Percentiles rank a stretch among this genome's conserved stretches.
phyloP scores from a whole-genome alignment of 2,329 filamentous ascomycete genomes.

The Phaeosphaeria sp. region DNA sequence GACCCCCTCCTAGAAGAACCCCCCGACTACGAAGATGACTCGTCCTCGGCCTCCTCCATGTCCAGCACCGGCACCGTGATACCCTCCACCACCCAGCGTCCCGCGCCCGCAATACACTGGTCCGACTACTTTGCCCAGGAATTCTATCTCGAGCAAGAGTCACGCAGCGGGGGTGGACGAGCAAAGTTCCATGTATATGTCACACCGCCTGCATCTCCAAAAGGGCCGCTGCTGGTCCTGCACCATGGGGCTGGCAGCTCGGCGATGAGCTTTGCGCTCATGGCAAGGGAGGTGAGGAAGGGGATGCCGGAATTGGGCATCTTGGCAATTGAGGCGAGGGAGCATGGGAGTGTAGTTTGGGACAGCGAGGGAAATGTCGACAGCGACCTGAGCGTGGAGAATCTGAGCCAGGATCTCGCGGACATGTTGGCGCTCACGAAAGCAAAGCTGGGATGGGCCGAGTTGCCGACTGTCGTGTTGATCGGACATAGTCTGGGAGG shows the following conservation, averaged over 20 bases:
- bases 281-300: conserved; percentile 78
- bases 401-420: conserved; percentile 75
- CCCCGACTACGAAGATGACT: conserved; percentile 57
- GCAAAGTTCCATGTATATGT: conserved; percentile 86
- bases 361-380: conserved; percentile 45
- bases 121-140: conserved; percentile 91
- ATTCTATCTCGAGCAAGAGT: conserved; percentile 68
- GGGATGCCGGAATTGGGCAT: conserved; percentile 81
- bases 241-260: conserved; percentile 96
- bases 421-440: conserved; percentile 73
- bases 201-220: conserved; percentile 72
- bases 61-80: conserved; percentile 93
- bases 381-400: conserved; percentile 74
- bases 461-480: conserved; percentile 77
- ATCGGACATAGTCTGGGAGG: conserved; percentile 94
- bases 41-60: conserved; percentile 74
- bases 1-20: conserved; percentile 55
- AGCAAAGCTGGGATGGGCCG: conserved; percentile 72
- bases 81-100: conserved; percentile 74
- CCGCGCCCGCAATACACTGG: conserved; percentile 73
- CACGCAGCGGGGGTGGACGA: conserved; percentile 41
- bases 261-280: conserved; percentile 86
- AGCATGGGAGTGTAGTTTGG: conserved; percentile 75
- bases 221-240: conserved; percentile 85
- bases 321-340: conserved; percentile 83